phyloP scores from a whole-genome alignment of 805 yeast species.

The Yamadazyma tumulicola region DNA sequence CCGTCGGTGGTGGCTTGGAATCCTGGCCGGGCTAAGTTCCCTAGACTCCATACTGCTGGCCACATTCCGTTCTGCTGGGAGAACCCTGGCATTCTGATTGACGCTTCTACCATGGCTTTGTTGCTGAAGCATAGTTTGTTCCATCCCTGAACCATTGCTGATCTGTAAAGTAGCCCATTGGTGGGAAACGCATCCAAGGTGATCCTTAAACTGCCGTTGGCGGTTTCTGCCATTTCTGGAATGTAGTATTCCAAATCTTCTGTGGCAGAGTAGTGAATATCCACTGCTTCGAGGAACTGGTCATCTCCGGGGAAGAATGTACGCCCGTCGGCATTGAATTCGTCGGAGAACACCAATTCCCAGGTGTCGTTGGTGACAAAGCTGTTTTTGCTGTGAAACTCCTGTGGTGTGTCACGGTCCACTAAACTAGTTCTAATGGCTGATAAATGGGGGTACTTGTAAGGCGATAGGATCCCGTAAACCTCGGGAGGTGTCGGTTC shows the following conservation, averaged over 20 bases:
- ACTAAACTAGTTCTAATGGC: conserved; percentile 61
- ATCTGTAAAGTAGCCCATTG: conserved; percentile 26
- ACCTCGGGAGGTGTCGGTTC: conserved; percentile 12
- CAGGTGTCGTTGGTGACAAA: conserved; percentile 21
- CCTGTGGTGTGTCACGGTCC: conserved; percentile 69
- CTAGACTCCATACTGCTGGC: conserved; percentile 41
- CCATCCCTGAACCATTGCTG: conserved; percentile 37
- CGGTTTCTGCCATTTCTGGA: conserved; percentile 35
- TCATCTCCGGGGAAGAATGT: conserved; percentile 38
- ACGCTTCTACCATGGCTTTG: conserved; percentile 25
- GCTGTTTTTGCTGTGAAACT: conserved; percentile 48
- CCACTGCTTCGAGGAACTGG: conserved; percentile 35
- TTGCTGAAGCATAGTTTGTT: conserved; percentile 32
- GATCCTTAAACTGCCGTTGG: conserved; percentile 28
- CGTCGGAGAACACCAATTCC: conserved; percentile 36
- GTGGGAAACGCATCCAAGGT: conserved; percentile 31
- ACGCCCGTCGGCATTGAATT: conserved; percentile 36
- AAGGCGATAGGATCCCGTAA: conserved; percentile 45
- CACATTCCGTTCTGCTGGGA: conserved; percentile 31
- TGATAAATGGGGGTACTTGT: conserved; percentile 52
- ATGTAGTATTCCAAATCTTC: conserved; percentile 37
- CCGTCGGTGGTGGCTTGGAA: conserved; percentile 35
- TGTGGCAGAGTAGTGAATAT: conserved; percentile 35
- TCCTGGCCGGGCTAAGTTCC: conserved; percentile 37
- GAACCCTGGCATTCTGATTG: conserved; percentile 29